phyloP scores from a whole-genome alignment of 2,329 filamentous ascomycete genomes.

The Dendrostoma leiphaemia region DNA sequence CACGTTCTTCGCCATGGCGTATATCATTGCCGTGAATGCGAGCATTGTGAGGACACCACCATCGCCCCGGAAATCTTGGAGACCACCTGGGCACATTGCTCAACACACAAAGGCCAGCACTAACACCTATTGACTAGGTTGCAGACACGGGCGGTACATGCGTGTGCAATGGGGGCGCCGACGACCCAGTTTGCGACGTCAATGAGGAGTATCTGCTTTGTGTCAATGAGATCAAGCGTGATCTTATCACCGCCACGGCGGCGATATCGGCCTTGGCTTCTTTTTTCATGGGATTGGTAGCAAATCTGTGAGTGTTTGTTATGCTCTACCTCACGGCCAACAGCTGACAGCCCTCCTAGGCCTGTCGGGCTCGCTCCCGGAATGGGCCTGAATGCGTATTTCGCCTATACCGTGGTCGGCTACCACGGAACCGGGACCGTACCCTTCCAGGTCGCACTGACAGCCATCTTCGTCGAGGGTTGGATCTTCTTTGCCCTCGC shows the following conservation, averaged over 20 bases:
- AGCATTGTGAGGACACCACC: too few species aligned
- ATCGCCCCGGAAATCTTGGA: too few species aligned
- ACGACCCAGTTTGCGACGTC: slow-evolving; percentile 51
- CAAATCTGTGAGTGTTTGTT: slow-evolving; percentile 59
- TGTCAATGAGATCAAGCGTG: slow-evolving; percentile 63
- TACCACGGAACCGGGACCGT: slow-evolving; percentile 71
- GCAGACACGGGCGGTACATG: slow-evolving; percentile 73
- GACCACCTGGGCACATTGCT: too few species aligned
- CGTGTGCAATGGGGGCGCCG: slow-evolving; percentile 57
- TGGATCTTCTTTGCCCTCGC: slow-evolving; percentile 82
- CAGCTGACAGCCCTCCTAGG: slow-evolving; percentile 22
- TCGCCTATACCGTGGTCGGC: slow-evolving; percentile 79
- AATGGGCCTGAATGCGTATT: slow-evolving; percentile 86
- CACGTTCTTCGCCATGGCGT: slow-evolving; percentile 68
- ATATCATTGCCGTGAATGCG: slow-evolving; percentile 50
- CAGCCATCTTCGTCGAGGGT: slow-evolving; percentile 85
- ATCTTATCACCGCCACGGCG: slow-evolving; percentile 81
- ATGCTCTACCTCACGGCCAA: not conserved
- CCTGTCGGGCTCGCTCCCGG: slow-evolving; percentile 71
- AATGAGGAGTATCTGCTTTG: slow-evolving; percentile 65
- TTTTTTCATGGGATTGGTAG: slow-evolving; percentile 81
- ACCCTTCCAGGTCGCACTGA: slow-evolving; percentile 73
- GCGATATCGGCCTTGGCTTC: slow-evolving; percentile 76
- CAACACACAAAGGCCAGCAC: too few species aligned
- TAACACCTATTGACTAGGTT: too few species aligned